Conservation (phyloP, 768 basidiomycete species). For the Pleurotus tuoliensis region DNA sequence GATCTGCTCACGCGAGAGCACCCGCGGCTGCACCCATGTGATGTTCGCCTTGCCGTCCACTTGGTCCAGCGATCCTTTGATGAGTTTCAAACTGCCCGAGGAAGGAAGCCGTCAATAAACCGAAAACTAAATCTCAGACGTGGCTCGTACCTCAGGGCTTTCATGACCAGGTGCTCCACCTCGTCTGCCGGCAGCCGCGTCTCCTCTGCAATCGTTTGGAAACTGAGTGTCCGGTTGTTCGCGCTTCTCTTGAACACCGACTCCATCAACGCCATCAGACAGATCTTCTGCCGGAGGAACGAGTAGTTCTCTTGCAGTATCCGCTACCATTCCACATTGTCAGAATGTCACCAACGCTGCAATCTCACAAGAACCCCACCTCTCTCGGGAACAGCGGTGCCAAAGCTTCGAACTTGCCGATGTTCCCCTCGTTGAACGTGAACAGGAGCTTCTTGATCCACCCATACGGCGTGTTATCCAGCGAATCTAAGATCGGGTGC, state of each 20-base stretch:
- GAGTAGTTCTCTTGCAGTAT: conserved; percentile 86
- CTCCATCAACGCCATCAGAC: conserved; percentile 98
- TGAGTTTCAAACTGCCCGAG: conserved; percentile 75
- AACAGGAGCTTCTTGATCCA: conserved; percentile 93
- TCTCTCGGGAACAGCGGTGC: conserved; percentile 84
- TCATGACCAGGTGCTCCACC: conserved; percentile 98
- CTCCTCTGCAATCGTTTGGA: conserved; percentile 90
- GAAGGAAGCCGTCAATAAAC: background rate
- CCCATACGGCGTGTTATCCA: conserved; percentile 78
- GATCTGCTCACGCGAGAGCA: conserved; percentile 80
- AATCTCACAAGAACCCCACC: too few relatives aligned
- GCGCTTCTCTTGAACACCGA: conserved; percentile 87
- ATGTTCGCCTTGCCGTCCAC: conserved; percentile 82
- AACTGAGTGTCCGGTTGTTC: conserved; percentile 81
- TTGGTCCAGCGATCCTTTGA: conserved; percentile 89
- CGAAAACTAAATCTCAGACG: conserved; percentile 9
- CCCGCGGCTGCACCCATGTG: conserved; percentile 97
- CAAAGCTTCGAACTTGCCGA: conserved; percentile 93
- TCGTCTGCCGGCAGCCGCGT: conserved; percentile 85
- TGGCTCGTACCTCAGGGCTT: conserved; percentile 78
- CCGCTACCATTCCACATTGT: conserved; percentile 35
- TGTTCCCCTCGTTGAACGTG: conserved; percentile 96
- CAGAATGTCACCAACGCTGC: too few relatives aligned
- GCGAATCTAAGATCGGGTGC: conserved; percentile 91
- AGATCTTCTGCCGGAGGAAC: conserved; percentile 97